Percentiles rank a stretch among this genome's conserved stretches.
phyloP scores from a whole-genome alignment of 176 grass and related monocot genomes.

The Musa beccarii region DNA sequence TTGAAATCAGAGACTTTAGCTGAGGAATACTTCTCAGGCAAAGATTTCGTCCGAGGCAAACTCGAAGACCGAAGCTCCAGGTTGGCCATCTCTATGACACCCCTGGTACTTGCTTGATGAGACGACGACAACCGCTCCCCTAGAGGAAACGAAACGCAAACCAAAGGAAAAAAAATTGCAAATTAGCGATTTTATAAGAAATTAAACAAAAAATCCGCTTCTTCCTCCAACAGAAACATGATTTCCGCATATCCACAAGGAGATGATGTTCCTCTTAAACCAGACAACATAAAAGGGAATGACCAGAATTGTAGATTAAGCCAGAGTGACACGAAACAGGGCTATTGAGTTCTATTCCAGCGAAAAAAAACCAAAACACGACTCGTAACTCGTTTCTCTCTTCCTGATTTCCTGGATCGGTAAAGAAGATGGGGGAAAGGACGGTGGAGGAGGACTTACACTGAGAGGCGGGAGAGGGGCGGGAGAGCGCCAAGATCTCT shows the following conservation, averaged over 20 bases:
- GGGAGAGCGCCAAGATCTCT: conserved; percentile 40
- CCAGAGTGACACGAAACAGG: no score
- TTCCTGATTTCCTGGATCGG: not conserved
- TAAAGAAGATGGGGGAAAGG: not conserved
- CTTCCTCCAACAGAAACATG: not conserved
- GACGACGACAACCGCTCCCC: conserved; percentile 63
- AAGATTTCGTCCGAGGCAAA: conserved; percentile 33
- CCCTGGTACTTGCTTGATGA: conserved; percentile 70
- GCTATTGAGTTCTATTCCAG: no score
- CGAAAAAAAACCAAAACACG: not conserved
- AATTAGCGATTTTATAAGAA: not conserved
- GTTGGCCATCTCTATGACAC: conserved; percentile 48
- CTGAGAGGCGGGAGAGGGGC: conserved; percentile 37
- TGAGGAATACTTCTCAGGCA: conserved; percentile 23
- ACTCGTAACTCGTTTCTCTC: not conserved
- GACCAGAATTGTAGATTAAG: no score
- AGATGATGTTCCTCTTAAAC: not conserved
- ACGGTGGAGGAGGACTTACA: conserved; percentile 10
- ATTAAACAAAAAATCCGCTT: not conserved
- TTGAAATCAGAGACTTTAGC: not conserved
- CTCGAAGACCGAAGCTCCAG: conserved; percentile 45
- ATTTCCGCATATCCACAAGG: not conserved
- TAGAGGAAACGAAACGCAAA: not conserved
- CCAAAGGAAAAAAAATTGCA: not conserved
- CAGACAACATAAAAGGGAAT: not conserved